phyloP scores from a whole-genome alignment of 2,329 filamentous ascomycete species.

The Tolypocladium album region DNA sequence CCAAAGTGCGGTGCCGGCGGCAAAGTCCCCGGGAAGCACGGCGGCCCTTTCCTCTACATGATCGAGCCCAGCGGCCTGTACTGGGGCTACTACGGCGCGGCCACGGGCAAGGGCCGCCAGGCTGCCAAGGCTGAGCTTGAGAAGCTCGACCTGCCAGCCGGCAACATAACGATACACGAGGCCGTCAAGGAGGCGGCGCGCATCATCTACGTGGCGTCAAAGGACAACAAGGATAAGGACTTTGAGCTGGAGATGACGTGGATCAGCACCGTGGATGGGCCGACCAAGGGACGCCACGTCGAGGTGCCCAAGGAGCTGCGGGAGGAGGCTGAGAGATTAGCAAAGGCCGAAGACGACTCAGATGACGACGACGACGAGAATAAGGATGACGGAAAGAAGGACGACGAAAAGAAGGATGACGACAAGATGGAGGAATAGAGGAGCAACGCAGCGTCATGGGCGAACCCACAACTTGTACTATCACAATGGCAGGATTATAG shows the following conservation, averaged over 20 bases:
- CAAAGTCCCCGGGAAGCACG: conserved; percentile 64
- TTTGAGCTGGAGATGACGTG: conserved; percentile 99
- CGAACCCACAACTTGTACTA: conserved; percentile 22
- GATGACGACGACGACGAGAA: conserved; percentile 73
- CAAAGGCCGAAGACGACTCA: conserved; percentile 79
- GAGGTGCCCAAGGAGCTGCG: conserved; percentile 85
- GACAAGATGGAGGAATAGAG: conserved; percentile 86
- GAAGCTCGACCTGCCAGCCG: conserved; percentile 81
- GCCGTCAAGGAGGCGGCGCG: conserved; percentile 92
- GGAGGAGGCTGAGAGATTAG: conserved; percentile 86
- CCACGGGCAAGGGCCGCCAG: conserved; percentile 93
- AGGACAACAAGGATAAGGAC: conserved; percentile 99
- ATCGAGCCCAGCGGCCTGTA: conserved; percentile 94
- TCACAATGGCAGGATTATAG: conserved; percentile 23
- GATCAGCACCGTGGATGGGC: conserved; percentile 77
- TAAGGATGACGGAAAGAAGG: conserved; percentile 74
- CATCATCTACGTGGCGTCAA: conserved; percentile 95
- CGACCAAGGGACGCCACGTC: conserved; percentile 85
- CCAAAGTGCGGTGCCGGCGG: conserved; percentile 73
- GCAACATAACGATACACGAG: conserved; percentile 67
- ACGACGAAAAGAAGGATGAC: conserved; percentile 46
- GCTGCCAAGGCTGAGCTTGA: conserved; percentile 96
- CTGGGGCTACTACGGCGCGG: conserved; percentile 98
- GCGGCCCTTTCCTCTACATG: conserved; percentile 95
- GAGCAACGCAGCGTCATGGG: conserved; percentile 4